phyloP scores from a whole-genome alignment of 1,284 basidiomycete species.

The Moniliella sp. region DNA sequence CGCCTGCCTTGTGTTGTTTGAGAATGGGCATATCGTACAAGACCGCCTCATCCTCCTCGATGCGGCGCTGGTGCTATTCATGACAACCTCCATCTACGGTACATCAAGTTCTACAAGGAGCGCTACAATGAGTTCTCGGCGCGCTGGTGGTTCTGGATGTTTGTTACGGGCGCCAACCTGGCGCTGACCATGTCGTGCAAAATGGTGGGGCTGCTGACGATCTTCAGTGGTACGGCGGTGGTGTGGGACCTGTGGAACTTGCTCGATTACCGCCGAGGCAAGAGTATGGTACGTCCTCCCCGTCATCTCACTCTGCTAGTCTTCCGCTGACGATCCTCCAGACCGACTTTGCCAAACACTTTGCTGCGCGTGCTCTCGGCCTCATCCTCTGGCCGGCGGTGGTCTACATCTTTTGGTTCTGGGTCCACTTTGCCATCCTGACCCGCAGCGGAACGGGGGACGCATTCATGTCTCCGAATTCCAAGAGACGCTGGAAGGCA shows the following conservation, averaged over 20 bases:
- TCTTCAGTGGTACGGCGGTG: constrained; percentile 68
- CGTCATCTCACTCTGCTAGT: no score
- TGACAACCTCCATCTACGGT: constrained; percentile 76
- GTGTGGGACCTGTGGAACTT: constrained; percentile 83
- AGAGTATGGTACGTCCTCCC: no score
- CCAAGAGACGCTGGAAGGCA: constrained; percentile 81
- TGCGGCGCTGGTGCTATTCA: constrained; percentile 82
- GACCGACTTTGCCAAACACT: constrained; percentile 60
- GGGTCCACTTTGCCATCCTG: constrained; percentile 75
- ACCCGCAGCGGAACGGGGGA: constrained; percentile 80
- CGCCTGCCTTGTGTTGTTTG: constrained; percentile 61
- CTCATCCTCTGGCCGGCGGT: constrained; percentile 68
- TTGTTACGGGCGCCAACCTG: constrained; percentile 72
- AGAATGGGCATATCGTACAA: constrained; percentile 87
- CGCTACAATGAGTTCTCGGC: constrained; percentile 48
- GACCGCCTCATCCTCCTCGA: constrained; percentile 88
- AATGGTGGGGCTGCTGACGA: constrained; percentile 86
- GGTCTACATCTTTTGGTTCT: constrained; percentile 89
- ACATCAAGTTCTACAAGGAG: constrained; percentile 76
- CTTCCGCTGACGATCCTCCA: no score
- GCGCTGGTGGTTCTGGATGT: constrained; percentile 79
- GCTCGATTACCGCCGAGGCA: constrained; percentile 61
- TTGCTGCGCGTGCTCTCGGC: constrained; percentile 61
- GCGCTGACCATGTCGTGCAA: constrained; percentile 92
- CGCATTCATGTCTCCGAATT: constrained; percentile 92